phyloP scores from a whole-genome alignment of 805 yeast species.

The Candida insectorum region DNA sequence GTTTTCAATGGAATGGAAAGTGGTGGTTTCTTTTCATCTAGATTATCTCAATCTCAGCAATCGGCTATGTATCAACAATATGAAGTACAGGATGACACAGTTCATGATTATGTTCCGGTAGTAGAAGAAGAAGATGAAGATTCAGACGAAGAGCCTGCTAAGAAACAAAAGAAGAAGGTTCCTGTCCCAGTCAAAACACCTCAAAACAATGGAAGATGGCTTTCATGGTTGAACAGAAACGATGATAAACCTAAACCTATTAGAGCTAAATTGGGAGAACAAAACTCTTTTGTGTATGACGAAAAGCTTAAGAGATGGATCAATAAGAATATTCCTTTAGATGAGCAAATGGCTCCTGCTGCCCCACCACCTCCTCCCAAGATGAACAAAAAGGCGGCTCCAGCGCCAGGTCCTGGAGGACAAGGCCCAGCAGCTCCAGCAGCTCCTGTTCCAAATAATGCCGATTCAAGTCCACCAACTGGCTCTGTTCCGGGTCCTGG shows the following conservation, averaged over 20 bases:
- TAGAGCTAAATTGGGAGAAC: constrained; percentile 83
- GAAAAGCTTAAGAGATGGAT: constrained; percentile 87
- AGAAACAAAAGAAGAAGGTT: constrained; percentile 20
- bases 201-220: constrained; percentile 9
- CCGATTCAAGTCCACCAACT: constrained; percentile 5
- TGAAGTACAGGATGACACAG: constrained; percentile 44
- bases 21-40: constrained; percentile 32
- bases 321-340: constrained; percentile 62
- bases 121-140: constrained; percentile 47
- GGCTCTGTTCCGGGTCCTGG: constrained; percentile 3
- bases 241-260: constrained; percentile 71
- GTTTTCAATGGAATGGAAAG: constrained; percentile 30
- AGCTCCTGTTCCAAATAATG: constrained; percentile 10
- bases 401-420: constrained; percentile 15
- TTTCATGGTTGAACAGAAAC: constrained; percentile 20
- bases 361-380: constrained; percentile 70
- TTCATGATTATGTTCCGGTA: constrained; percentile 38
- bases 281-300: constrained; percentile 72
- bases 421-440: constrained; percentile 9
- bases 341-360: constrained; percentile 53
- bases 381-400: constrained; percentile 23
- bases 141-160: constrained; percentile 41
- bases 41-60: constrained; percentile 43
- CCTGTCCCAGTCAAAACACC: constrained; percentile 4
- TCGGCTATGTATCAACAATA: constrained; percentile 43